Evolutionary conservation across 2,329 filamentous ascomycete genomes (phyloP), one percentile per base, ranked within the genome.

Genomic region (Aspergillus ruber): DNA sequence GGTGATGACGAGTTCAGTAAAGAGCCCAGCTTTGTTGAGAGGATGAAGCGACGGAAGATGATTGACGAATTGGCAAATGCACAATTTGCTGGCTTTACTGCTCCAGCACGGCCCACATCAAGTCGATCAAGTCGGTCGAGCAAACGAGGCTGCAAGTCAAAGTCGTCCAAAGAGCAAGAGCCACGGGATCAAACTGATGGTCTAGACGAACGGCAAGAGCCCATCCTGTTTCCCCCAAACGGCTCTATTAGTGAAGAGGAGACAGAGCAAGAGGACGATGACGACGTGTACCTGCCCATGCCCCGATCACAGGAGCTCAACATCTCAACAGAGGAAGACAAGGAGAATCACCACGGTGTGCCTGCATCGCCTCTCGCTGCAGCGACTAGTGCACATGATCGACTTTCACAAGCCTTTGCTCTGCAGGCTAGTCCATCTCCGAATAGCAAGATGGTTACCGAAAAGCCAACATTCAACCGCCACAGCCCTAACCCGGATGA

Each of bases 251-350:
- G 67, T 20, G 67, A 75, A 55, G 71, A 70, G 47, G 73, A 75
- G 54, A 75, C 73, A 0, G 73, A 75, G 47, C 68, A 72, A 47
- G 72, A 74, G 38, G 63, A 70, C 33, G n/a, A 46, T 8, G 53
- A 50, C 13, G 36, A 39, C 9, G 5, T 18, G 6, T 39, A 20
- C 18, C 53, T 58, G 21, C 57, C 60, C 36, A 53, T 62, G 0
- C 56, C 54, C 9, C 58, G 56, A 40, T 63, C 62, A 38, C 65
- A 65, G 42, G 57, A 62, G 4, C 43, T 50, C 18, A 54, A 61
- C 39, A 55, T 59, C 12, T 59, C 66, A 9, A 60, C 58, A 8
- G 72, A 74, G 35, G 73, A 75, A 48, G 67, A 75, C 50, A 75
- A 76, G 53, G 73, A 75, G 53, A 75, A 75, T 43, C 64, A 66